Conservation (phyloP, 352 stramenopile species). For the Globisporangium cylindrosporum region DNA sequence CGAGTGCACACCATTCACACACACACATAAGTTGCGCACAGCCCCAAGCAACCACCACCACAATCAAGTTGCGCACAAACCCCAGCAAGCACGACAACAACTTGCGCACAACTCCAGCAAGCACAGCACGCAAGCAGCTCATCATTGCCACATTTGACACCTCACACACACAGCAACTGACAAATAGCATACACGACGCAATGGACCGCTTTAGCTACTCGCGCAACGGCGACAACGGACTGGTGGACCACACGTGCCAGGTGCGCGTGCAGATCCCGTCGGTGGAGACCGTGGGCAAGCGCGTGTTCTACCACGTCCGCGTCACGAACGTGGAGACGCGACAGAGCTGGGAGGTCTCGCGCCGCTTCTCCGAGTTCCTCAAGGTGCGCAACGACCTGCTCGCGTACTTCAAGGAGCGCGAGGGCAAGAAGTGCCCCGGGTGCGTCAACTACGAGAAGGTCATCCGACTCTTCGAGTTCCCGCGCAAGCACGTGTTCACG, state of each 20-base stretch:
- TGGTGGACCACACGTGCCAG: constrained; percentile 66
- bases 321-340: constrained; percentile 64
- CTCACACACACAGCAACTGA: not conserved
- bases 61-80: not conserved
- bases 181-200: not conserved
- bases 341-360: constrained; percentile 67
- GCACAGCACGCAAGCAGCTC: not conserved
- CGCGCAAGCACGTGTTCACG: constrained; percentile 79
- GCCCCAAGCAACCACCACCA: not conserved
- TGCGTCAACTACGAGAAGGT: constrained; percentile 85
- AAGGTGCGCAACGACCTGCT: constrained; percentile 67
- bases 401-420: constrained; percentile 48
- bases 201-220: constrained; percentile 84
- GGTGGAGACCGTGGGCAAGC: constrained; percentile 40
- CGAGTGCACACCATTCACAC: not conserved
- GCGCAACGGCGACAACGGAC: constrained; percentile 62
- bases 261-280: constrained; percentile 64
- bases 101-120: not conserved
- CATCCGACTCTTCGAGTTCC: constrained; percentile 80
- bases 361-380: constrained; percentile 84
- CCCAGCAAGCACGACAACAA: not conserved
- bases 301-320: constrained; percentile 67
- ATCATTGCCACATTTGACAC: constrained; percentile 6
- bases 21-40: not conserved
- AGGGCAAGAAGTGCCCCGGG: constrained; percentile 68